These are phyloP conservation scores for Penicillium sp. DNA, from an alignment of 2,329 filamentous ascomycete species.

Conservation along the genomic window DNA sequence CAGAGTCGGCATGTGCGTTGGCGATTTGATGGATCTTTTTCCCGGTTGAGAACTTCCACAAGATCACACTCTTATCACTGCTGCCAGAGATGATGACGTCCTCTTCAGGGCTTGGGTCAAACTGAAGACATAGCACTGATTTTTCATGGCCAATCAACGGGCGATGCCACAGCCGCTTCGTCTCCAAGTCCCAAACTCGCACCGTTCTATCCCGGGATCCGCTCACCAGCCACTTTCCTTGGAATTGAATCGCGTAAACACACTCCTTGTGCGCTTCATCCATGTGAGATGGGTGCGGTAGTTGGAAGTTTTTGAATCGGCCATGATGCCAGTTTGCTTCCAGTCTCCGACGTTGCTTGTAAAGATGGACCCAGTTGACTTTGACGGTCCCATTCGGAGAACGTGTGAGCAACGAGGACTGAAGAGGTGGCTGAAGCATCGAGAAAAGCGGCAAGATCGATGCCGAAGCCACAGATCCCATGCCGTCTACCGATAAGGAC, in stretches of 20 bases:
- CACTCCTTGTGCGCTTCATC: slow-evolving; percentile 86
- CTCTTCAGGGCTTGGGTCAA: slow-evolving; percentile 80
- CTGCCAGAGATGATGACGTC: slow-evolving; percentile 94
- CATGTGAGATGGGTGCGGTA: slow-evolving; percentile 75
- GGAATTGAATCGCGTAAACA: slow-evolving; percentile 91
- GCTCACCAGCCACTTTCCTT: slow-evolving; percentile 79
- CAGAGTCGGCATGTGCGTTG: slow-evolving; percentile 79
- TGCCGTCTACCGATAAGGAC: slow-evolving; percentile 13
- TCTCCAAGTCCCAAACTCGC: slow-evolving; percentile 84
- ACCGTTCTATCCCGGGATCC: slow-evolving; percentile 86
- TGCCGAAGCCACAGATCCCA: slow-evolving; percentile 10
- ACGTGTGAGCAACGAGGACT: slow-evolving; percentile 32
- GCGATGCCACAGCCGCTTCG: slow-evolving; percentile 67
- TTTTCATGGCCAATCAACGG: slow-evolving; percentile 73
- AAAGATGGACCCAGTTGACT: slow-evolving; percentile 90
- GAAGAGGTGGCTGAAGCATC: slow-evolving; percentile 21
- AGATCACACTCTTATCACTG: slow-evolving; percentile 82
- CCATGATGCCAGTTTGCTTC: slow-evolving; percentile 90
- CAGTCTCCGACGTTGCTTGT: slow-evolving; percentile 75
- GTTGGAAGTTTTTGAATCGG: slow-evolving; percentile 77
- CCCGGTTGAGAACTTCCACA: slow-evolving; percentile 92
- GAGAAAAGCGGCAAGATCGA: slow-evolving; percentile 9
- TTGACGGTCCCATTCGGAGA: slow-evolving; percentile 43
- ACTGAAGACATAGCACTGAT: slow-evolving; percentile 91
- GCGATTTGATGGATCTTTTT: slow-evolving; percentile 70